phyloP scores from a whole-genome alignment of 768 basidiomycete species.

The Lentinus tigrinus region DNA sequence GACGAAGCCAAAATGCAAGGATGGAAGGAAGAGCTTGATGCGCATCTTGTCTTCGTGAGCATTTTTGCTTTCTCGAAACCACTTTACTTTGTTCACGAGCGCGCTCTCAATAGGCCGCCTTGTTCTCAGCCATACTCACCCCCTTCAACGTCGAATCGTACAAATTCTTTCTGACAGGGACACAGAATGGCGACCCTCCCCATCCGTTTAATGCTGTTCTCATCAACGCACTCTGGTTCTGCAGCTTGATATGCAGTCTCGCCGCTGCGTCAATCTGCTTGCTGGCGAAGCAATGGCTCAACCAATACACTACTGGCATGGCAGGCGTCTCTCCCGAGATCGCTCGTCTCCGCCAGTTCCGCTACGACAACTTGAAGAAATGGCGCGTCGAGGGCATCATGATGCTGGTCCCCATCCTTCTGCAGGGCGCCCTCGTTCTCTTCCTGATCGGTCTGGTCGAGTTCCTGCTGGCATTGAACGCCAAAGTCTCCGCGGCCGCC shows the following conservation, averaged over 20 bases:
- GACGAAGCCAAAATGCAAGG: constrained; percentile 14
- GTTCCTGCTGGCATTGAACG: constrained; percentile 18
- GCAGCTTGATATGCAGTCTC: constrained; percentile 13
- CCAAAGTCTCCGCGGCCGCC: constrained; percentile 2
- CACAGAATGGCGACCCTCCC: background rate
- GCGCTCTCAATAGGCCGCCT: constrained; percentile 3
- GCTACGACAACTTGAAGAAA: constrained; percentile 6
- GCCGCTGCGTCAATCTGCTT: constrained; percentile 14
- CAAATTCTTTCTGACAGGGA: background rate
- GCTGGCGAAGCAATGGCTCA: constrained; percentile 17
- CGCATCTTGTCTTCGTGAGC: constrained; percentile 25
- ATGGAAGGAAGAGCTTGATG: constrained; percentile 25
- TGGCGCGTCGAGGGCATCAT: constrained; percentile 27
- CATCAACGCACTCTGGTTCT: constrained; percentile 18
- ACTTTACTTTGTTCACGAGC: background rate
- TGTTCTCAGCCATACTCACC: constrained; percentile 16
- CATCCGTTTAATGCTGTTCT: background rate
- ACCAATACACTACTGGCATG: constrained; percentile 10
- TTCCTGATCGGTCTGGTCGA: constrained; percentile 23
- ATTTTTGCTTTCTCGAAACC: background rate
- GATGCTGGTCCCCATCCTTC: constrained; percentile 21
- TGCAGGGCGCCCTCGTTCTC: constrained; percentile 18
- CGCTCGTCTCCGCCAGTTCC: constrained; percentile 11
- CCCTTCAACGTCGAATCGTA: constrained; percentile 14
- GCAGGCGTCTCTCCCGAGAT: constrained; percentile 10